Base-by-base conservation (phyloP, 2,329 filamentous ascomycete genomes). In the Neobulgaria alba region DNA sequence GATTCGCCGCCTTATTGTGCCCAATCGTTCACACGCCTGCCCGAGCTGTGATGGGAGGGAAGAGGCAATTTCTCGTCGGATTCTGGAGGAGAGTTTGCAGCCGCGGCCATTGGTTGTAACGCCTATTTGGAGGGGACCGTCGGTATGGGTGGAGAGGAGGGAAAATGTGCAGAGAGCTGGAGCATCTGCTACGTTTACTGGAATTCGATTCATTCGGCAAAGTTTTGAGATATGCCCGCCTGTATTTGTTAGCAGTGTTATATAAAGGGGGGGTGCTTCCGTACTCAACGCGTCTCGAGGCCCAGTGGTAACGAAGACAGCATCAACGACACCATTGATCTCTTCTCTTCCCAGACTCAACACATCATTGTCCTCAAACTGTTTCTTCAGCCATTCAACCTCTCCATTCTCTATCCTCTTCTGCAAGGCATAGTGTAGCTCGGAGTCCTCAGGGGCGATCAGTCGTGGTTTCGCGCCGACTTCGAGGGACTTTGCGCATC, bases 21-120 rank as follows among this genome's bases (percentile, higher is more conserved):
- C 92, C 1, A 98, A 66, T 39, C 82, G 74, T 30, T 79, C 76
- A 31, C 93, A 88, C 0, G 90, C 87, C 15, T 64, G 61, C 4
- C 92, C 92, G 4, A 96, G 72, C 14, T 83, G 73, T 2, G 69
- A 61, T 0, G 92, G 92, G 3, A 98, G 69, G 0, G 79, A 77
- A 0, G 88, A 75, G 2, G 86, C 84, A 46, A 98, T 84, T 56
- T 96, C 92, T 42, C 92, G 76, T 12, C 89, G 78, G 54, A 98
- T 86, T 18, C 92, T 75, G 8, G 87, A 86, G 4, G 92, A 86
- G 20, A 98, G 74, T 63, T 95, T 95, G 68, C 92, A 96, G 2
- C 92, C 92, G 54, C 85, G 82, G 15, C 92, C 90, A 43, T 93
- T 95, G 1, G 92, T 96, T 3, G 92, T 96, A 43, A 98, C 84